Conservation (phyloP, 345 rosid species). For the Eucalyptus curtisii region DNA sequence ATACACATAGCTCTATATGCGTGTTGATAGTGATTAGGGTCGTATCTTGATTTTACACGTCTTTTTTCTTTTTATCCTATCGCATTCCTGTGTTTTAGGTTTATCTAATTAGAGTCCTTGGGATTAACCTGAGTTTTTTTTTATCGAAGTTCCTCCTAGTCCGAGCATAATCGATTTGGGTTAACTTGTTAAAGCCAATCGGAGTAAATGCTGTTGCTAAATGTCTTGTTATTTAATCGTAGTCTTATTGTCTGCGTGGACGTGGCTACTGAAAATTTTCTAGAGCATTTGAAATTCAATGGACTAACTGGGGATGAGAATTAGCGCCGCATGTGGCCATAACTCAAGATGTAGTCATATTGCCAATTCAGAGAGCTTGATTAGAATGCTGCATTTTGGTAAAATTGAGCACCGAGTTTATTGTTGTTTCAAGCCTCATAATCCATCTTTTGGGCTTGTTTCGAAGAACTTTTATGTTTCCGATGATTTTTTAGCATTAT, state of each 20-base stretch:
- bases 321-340: background rate
- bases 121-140: background rate
- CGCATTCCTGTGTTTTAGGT: accelerated
- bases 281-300: background rate
- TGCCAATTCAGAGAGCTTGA: background rate
- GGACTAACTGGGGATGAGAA: background rate
- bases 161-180: background rate
- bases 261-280: accelerated
- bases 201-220: accelerated
- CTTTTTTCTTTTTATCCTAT: background rate
- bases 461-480: too few relatives aligned
- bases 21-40: background rate
- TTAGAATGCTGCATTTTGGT: background rate
- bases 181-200: accelerated
- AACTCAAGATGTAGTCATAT: background rate
- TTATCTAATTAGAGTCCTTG: background rate
- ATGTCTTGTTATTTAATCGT: background rate
- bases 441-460: too few relatives aligned
- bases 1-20: background rate
- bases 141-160: background rate
- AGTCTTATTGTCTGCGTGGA: accelerated
- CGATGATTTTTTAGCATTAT: background rate
- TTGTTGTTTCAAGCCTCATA: too few relatives aligned
- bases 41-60: background rate
- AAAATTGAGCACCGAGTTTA: too few relatives aligned